Evolutionary conservation across 106 monocot species (phyloP).

Genomic region (Dioscorea alata): DNA sequence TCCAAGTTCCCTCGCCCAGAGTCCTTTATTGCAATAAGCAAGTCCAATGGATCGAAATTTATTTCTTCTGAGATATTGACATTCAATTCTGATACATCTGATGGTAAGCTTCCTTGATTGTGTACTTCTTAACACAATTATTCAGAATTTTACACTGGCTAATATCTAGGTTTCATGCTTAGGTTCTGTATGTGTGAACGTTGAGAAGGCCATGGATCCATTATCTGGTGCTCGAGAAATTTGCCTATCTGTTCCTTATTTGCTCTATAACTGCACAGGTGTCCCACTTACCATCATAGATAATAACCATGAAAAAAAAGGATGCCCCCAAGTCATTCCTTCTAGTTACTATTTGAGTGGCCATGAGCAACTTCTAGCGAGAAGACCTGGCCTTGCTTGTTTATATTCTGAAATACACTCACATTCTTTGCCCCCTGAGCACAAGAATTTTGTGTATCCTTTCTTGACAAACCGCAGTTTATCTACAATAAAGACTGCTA

Average conservation of each 20-base stretch:
- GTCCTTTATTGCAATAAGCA: constrained; percentile 46
- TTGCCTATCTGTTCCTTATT: constrained; percentile 70
- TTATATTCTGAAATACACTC: constrained; percentile 33
- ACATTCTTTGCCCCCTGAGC: background rate
- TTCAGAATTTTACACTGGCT: background rate
- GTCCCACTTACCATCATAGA: constrained; percentile 49
- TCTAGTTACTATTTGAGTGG: constrained; percentile 44
- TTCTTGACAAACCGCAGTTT: constrained; percentile 3
- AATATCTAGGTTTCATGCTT: constrained; percentile 11
- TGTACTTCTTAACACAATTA: background rate
- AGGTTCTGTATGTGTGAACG: constrained; percentile 56
- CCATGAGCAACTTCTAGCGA: constrained; percentile 21
- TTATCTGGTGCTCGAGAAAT: constrained; percentile 84
- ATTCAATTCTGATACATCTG: constrained; percentile 45
- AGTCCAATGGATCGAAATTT: constrained; percentile 47
- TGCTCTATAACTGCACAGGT: constrained; percentile 87
- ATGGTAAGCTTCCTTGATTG: constrained; percentile 24
- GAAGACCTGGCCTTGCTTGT: constrained; percentile 55
- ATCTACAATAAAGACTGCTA: constrained; percentile 11
- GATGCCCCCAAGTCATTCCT: constrained; percentile 41
- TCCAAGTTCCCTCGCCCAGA: constrained; percentile 84
- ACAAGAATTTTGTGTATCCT: background rate
- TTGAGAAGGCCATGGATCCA: constrained; percentile 84
- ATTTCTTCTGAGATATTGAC: constrained; percentile 46
- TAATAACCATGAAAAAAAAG: constrained; percentile 39